Evolutionary conservation across 108 stramenopile species (phyloP), one percentile per base, ranked within the genome.

Genomic region (Cylindrotheca fusiformis): DNA sequence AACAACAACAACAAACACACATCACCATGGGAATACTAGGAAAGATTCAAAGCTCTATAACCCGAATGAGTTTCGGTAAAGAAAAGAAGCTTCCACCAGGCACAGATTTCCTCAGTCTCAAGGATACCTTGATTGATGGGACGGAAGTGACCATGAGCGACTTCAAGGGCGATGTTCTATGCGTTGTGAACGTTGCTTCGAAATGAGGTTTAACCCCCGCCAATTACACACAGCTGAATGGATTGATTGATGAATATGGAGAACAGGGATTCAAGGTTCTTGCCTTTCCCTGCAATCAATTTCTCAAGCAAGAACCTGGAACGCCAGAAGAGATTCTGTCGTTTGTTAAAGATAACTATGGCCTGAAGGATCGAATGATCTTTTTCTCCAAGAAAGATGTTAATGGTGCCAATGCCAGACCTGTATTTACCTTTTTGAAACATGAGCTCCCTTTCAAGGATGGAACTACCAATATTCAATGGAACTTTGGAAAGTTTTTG

Each of bases 211-310:
- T 67, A 25, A 83, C 82, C 41, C 71, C 71, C 52, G 26, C 19
- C 51, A 69, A 79, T 41, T 83, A 83, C 70, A 71, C 62, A 67
- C 70, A 79, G 65, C 58, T 83, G 1, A 45, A 61, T 18, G 22
- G 64, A 56, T 62, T 83, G 2, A 71, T 58, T 62, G 87, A 91
- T 60, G 76, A 80, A 23, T 85, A 71, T 59, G 69, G 65, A 36
- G 46, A 28, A 3, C 67, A 64, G 65, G 84, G 83, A 0, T 65
- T 91, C 53, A 76, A 86, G 44, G 69, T 91, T 60, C 72, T 88
- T 2, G 90, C 90, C 19, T 91, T 91, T 66, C 90, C 90, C 3
- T 91, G 84, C 68, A 85, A 87, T 59, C 87, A 91, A 45, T 91
- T 91, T 54, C 82, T 83, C 28, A 75, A 46, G 17, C 90, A 91